Evolutionary conservation across 129 eudicot species (phyloP).

Genomic region (Deinandra increscens): DNA sequence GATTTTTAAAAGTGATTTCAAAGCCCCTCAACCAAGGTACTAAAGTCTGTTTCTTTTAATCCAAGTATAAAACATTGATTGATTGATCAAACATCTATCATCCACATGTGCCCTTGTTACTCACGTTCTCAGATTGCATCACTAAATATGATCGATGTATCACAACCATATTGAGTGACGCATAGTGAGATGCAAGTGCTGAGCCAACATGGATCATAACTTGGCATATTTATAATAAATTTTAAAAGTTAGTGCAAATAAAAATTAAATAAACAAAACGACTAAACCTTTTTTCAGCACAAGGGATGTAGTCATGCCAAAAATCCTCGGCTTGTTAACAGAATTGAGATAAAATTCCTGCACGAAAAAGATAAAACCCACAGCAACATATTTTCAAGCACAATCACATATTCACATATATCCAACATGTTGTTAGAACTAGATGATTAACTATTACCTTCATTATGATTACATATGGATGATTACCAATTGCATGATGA

Average conservation of each 20-base stretch:
- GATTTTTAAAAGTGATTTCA: too few relatives aligned
- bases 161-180: slow-evolving; percentile 25
- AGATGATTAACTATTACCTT: slow-evolving; percentile 47
- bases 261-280: background rate
- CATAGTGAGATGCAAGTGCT: slow-evolving; percentile 27
- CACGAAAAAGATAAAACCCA: slow-evolving; percentile 10
- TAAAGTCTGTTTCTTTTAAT: background rate
- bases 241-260: background rate
- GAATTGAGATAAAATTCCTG: slow-evolving; percentile 75
- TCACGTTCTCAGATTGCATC: slow-evolving; percentile 32
- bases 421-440: background rate
- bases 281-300: slow-evolving; percentile 58
- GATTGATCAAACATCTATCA: slow-evolving; percentile 9
- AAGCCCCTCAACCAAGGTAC: background rate
- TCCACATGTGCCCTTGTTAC: slow-evolving; percentile 15
- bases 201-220: slow-evolving; percentile 26
- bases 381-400: slow-evolving; percentile 15
- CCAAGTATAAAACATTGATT: background rate
- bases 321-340: slow-evolving; percentile 58
- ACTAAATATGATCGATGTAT: slow-evolving; percentile 30
- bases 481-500: slow-evolving; percentile 69
- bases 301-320: slow-evolving; percentile 83
- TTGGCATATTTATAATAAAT: slow-evolving; percentile 10
- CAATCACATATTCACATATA: slow-evolving; percentile 7
- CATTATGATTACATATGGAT: slow-evolving; percentile 73